phyloP scores from a whole-genome alignment of 169 alveolate genomes.

The Besnoitia besnoiti region DNA sequence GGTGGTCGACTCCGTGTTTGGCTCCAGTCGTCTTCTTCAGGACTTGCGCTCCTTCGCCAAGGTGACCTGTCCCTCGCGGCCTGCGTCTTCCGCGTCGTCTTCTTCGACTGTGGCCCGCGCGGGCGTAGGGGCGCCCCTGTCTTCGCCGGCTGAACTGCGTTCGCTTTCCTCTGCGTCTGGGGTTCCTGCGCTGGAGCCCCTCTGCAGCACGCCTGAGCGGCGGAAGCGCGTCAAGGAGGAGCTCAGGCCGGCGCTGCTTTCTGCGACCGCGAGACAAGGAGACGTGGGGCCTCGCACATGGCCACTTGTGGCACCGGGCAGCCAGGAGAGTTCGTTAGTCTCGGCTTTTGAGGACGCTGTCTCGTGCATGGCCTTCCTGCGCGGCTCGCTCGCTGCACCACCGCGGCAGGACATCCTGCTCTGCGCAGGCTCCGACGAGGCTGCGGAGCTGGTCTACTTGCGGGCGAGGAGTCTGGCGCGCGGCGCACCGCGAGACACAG shows the following conservation, averaged over 20 bases:
- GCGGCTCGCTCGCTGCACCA: not conserved
- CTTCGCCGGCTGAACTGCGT: not conserved
- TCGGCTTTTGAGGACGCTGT: slow-evolving; percentile 11
- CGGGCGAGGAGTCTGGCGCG: no score
- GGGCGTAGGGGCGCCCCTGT: no score
- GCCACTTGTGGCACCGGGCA: not conserved
- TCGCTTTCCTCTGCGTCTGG: no score
- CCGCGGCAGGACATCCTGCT: slow-evolving; percentile 56
- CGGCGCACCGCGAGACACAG: no score
- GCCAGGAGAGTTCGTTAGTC: not conserved
- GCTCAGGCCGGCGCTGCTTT: not conserved
- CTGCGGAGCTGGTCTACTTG: slow-evolving; percentile 46
- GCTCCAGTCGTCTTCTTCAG: not conserved
- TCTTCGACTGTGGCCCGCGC: no score
- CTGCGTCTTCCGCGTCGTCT: not conserved
- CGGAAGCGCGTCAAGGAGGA: not conserved
- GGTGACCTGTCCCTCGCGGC: not conserved
- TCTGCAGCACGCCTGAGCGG: not conserved
- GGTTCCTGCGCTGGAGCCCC: no score
- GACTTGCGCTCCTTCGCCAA: slow-evolving; percentile 8
- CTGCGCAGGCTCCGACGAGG: slow-evolving; percentile 61
- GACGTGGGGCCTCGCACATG: no score
- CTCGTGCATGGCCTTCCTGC: not conserved
- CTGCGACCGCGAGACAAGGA: slow-evolving; percentile 48
- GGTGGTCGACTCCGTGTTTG: slow-evolving; percentile 20